Conservation (phyloP, 2,329 filamentous ascomycete genomes). For the Parastagonospora nodorum region DNA sequence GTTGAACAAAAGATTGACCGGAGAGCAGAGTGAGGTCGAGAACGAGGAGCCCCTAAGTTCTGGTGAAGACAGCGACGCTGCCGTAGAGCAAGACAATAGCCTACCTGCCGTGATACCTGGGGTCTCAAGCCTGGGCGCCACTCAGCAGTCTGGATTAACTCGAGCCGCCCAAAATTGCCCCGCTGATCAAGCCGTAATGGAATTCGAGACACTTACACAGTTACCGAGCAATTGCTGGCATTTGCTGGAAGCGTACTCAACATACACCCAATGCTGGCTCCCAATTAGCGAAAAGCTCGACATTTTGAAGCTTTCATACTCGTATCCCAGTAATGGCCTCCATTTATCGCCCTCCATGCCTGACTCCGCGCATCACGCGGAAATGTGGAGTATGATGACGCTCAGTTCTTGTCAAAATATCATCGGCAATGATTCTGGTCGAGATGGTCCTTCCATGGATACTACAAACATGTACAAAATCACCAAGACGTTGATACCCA, state of each 20-base stretch:
- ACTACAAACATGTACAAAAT: constrained; percentile 24
- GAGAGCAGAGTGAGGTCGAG: constrained; percentile 24
- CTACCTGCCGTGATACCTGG: not conserved
- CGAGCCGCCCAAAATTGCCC: constrained; percentile 15
- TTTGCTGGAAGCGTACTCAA: constrained; percentile 59
- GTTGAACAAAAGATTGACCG: constrained; percentile 65
- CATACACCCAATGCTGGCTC: constrained; percentile 77
- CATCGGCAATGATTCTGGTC: not conserved
- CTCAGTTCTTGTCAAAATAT: constrained; percentile 38
- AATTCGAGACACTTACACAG: constrained; percentile 24
- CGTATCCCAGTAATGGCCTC: constrained; percentile 55
- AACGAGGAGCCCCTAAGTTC: constrained; percentile 20
- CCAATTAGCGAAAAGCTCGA: constrained; percentile 71
- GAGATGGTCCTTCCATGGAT: constrained; percentile 4
- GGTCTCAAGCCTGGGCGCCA: not conserved
- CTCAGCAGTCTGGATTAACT: not conserved
- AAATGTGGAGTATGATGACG: constrained; percentile 53
- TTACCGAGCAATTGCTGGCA: constrained; percentile 66
- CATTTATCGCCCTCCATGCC: constrained; percentile 27
- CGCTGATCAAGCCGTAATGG: constrained; percentile 7
- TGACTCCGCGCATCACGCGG: constrained; percentile 46
- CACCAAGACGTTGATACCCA: constrained; percentile 33
- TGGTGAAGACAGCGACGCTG: constrained; percentile 30
- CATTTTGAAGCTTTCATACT: constrained; percentile 61
- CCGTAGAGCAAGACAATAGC: constrained; percentile 5